Evolutionary conservation across 2,329 filamentous ascomycete species (phyloP).

Genomic region (Penicillium verrucosum): DNA sequence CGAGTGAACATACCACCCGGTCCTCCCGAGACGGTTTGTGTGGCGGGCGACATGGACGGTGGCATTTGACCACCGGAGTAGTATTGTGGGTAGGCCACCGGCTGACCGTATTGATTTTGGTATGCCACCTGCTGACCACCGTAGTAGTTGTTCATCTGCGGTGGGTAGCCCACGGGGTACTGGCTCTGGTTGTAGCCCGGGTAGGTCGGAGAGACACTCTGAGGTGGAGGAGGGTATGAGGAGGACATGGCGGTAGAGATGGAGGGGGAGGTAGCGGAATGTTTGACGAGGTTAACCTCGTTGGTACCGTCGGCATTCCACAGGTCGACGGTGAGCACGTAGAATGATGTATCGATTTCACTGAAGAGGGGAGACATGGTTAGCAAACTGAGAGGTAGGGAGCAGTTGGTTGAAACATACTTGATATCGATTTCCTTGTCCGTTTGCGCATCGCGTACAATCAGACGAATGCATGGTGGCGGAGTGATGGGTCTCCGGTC

Average conservation of each 20-base stretch:
- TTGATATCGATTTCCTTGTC: slow-evolving; percentile 80
- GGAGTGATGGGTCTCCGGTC: slow-evolving; percentile 95
- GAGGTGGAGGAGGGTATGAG: slow-evolving; percentile 61
- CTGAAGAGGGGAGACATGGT: slow-evolving; percentile 42
- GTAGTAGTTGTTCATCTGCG: slow-evolving; percentile 39
- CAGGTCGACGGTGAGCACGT: slow-evolving; percentile 66
- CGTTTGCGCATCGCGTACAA: slow-evolving; percentile 70
- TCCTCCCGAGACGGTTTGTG: slow-evolving; percentile 39
- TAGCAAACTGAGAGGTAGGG: neutral
- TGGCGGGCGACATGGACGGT: slow-evolving; percentile 35
- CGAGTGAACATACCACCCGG: slow-evolving; percentile 86
- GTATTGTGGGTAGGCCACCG: slow-evolving; percentile 32
- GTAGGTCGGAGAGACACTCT: slow-evolving; percentile 37
- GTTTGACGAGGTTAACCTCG: slow-evolving; percentile 67
- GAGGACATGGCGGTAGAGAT: slow-evolving; percentile 78
- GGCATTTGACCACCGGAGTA: slow-evolving; percentile 34
- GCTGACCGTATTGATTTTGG: slow-evolving; percentile 34
- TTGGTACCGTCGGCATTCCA: slow-evolving; percentile 60
- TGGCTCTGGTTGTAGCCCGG: slow-evolving; percentile 38
- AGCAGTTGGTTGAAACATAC: slow-evolving; percentile 49
- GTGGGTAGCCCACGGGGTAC: slow-evolving; percentile 39
- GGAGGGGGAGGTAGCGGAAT: slow-evolving; percentile 65
- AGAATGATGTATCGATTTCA: slow-evolving; percentile 66
- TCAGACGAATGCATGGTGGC: slow-evolving; percentile 81
- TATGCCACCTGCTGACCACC: slow-evolving; percentile 34